Percentiles rank a stretch among this genome's conserved stretches.
Conservation (phyloP, 176 grass and related monocot species). For the Pontederia crassipes region DNA sequence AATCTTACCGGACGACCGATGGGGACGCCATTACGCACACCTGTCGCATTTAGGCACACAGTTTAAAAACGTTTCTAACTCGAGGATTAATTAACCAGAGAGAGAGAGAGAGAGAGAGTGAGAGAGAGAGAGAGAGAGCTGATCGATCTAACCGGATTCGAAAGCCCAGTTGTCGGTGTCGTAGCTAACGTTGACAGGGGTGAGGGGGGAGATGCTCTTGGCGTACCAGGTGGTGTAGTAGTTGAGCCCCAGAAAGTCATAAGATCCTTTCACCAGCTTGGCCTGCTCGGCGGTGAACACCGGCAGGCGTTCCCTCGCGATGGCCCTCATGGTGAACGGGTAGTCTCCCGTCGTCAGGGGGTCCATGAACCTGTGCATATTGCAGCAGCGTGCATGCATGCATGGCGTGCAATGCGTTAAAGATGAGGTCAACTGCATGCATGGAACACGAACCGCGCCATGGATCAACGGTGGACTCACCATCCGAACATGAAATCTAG, state of each 20-base stretch:
- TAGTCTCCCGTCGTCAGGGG: constrained; percentile 57
- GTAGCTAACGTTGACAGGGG: constrained; percentile 13
- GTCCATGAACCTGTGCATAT: constrained; percentile 34
- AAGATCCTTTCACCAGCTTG: constrained; percentile 26
- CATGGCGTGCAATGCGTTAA: not conserved
- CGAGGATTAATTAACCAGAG: not conserved
- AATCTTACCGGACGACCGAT: constrained; percentile 20
- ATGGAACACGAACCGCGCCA: not conserved
- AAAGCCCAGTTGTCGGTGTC: constrained; percentile 12
- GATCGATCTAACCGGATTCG: constrained; percentile 3
- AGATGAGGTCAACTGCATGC: not conserved
- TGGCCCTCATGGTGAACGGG: constrained; percentile 36
- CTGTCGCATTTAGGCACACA: not conserved
- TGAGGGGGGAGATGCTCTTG: constrained; percentile 3
- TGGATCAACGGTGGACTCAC: constrained; percentile 5
- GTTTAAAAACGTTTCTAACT: not conserved
- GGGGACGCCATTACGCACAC: constrained; percentile 14
- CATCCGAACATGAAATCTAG: constrained; percentile 79
- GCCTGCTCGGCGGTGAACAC: constrained; percentile 31
- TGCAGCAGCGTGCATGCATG: not conserved
- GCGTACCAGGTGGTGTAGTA: constrained; percentile 56
- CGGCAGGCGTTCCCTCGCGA: constrained; percentile 49
- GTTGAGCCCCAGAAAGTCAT: constrained; percentile 65
- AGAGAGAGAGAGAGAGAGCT: too few species aligned
- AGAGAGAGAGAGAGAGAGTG: too few species aligned